phyloP scores from a whole-genome alignment of 2,329 filamentous ascomycete species.

The Fusarium sacchari region DNA sequence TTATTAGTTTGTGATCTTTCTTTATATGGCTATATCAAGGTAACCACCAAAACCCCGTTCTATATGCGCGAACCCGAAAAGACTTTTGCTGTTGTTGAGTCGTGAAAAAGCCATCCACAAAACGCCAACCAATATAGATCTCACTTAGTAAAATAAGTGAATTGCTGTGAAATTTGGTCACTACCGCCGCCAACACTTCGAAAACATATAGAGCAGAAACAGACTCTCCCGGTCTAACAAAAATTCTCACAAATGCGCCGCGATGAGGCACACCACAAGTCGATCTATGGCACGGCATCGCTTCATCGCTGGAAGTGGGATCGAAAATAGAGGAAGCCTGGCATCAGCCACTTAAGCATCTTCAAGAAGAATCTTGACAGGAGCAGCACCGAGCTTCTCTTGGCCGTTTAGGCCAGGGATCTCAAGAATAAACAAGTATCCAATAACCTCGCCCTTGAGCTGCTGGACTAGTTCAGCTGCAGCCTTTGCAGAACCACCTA shows the following conservation, averaged over 20 bases:
- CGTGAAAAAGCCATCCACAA: conserved; percentile 36
- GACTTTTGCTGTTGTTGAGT: conserved; percentile 42
- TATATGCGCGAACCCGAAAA: conserved; percentile 41
- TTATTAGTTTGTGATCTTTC: conserved; percentile 40
- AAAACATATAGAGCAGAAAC: conserved; percentile 27
- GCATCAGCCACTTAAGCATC: conserved; percentile 42
- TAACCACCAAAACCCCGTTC: conserved; percentile 37
- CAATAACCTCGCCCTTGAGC: conserved; percentile 85
- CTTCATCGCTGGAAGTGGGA: conserved; percentile 24
- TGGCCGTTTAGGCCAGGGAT: conserved; percentile 92
- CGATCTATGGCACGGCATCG: conserved; percentile 25
- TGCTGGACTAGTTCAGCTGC: conserved; percentile 87
- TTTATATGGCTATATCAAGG: conserved; percentile 41
- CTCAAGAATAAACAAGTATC: conserved; percentile 95
- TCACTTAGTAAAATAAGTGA: conserved; percentile 34
- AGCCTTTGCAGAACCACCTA: conserved; percentile 90
- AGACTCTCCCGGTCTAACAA: conserved; percentile 31
- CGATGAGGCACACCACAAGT: conserved; percentile 17
- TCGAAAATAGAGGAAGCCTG: conserved; percentile 25
- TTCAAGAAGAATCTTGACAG: conserved; percentile 84
- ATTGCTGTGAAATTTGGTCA: conserved; percentile 21
- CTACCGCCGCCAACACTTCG: conserved; percentile 25
- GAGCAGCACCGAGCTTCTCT: conserved; percentile 82
- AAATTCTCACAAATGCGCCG: conserved; percentile 18
- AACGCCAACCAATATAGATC: conserved; percentile 43